phyloP scores from a whole-genome alignment of 202 grass and related monocot species.

The Schoenoplectus triqueter region DNA sequence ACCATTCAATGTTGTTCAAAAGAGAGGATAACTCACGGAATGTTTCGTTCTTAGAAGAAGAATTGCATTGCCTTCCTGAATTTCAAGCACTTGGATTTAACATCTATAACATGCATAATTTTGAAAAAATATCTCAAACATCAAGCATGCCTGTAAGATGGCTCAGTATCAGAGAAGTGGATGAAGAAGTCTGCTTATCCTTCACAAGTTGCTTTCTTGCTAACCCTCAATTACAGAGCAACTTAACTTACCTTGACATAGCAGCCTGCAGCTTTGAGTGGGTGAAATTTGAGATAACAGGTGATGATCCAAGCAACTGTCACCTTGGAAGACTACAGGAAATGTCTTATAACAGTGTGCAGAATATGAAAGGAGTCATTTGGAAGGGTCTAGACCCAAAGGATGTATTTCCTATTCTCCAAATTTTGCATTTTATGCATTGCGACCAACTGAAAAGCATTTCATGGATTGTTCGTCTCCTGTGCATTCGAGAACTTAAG shows the following conservation, averaged over 20 bases:
- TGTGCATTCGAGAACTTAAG: neutral
- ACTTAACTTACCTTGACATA: neutral
- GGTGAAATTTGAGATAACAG: neutral
- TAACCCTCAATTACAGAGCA: neutral
- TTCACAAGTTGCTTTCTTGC: neutral
- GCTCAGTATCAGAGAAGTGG: neutral
- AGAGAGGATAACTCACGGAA: neutral
- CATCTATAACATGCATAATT: neutral
- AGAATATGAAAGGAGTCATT: neutral
- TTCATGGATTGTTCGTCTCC: neutral
- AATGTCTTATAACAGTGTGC: accelerated
- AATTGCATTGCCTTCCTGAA: neutral
- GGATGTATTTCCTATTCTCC: neutral
- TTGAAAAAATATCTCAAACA: neutral
- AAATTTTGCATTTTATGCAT: neutral
- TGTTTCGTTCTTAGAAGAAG: neutral
- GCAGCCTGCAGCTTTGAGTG: neutral
- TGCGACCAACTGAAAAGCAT: neutral
- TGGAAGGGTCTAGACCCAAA: neutral
- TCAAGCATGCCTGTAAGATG: no score
- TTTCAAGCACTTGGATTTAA: neutral
- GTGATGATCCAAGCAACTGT: neutral
- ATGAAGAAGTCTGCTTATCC: neutral
- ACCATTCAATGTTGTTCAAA: no score
- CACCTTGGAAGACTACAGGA: neutral